Base-by-base conservation (phyloP, 2,329 filamentous ascomycete species). In the Penicillium polonicum region DNA sequence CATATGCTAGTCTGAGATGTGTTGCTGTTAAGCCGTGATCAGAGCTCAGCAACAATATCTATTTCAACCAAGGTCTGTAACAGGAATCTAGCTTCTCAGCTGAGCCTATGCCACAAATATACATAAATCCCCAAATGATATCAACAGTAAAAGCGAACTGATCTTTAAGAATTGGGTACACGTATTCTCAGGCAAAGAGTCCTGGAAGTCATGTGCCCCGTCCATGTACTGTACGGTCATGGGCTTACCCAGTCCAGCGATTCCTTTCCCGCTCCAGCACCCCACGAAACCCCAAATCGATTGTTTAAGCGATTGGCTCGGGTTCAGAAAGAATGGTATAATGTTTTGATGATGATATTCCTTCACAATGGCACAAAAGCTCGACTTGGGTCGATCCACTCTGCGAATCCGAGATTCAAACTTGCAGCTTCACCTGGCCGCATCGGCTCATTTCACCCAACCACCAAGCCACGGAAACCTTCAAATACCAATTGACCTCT, bases 281-380 rank as follows among this genome's bases (percentile, higher is more conserved):
- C 23, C 15, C 31, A 19, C 25, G 15, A 39, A 29, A 3, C 12
- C 17, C 6, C 10, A 4, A 27, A 4, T 39, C 2, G 5, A 19
- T 29, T 7, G 1, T 12, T 51, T 8, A n/a, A 12, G 17, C 5
- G 12, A 10, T 15, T 23, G 9, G 3, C 7, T 5, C 19, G 4
- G 4, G 5, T 13, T 6, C 3, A 5, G 15, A 31, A 52, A 9
- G 13, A 33, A 25, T 6, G 12, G 9, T 19, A 42, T 27, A 19
- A 29, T 55, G 17, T 10, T 0, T 29, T 19, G n/a, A 27, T 43
- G 44, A 45, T 45, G 27, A 48, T 27, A n/a, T 25, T 25, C 58
- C n/a, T 36, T 25, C 60, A 25, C 33, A 36, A 72, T 72, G 71
- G 46, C 53, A n/a, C 58, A 51, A 23, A 43, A 9, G 4, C 43